These are phyloP conservation scores for Globisporangium parvum DNA, from an alignment of 352 stramenopile species.

Conservation along the genomic window DNA sequence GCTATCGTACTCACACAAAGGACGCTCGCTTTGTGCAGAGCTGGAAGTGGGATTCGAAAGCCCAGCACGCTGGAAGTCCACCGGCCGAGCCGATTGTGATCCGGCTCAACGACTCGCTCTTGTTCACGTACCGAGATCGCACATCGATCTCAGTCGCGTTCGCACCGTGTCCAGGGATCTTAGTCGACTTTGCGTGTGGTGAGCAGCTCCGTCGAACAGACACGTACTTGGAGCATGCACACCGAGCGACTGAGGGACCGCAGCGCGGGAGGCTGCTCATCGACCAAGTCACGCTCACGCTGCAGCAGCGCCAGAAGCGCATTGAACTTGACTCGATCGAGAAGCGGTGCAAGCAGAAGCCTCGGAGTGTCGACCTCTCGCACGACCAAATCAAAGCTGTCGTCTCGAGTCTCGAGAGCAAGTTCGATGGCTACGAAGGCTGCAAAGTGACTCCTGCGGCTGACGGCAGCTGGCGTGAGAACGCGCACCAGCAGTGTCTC, in stretches of 20 bases:
- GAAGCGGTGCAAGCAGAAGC: slow-evolving; percentile 74
- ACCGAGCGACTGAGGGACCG: slow-evolving; percentile 27
- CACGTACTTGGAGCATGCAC: slow-evolving; percentile 63
- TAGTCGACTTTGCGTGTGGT: slow-evolving; percentile 62
- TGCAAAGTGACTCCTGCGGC: slow-evolving; percentile 52
- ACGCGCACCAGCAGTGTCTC: slow-evolving; percentile 41
- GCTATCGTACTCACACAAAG: not conserved
- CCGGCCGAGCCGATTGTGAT: slow-evolving; percentile 56
- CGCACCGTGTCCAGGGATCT: slow-evolving; percentile 42
- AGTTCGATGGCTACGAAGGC: slow-evolving; percentile 74
- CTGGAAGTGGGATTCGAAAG: slow-evolving; percentile 66
- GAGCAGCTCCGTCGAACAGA: slow-evolving; percentile 60
- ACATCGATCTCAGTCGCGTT: slow-evolving; percentile 67
- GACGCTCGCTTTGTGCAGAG: slow-evolving; percentile 13
- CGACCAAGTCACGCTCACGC: slow-evolving; percentile 39
- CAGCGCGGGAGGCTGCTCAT: slow-evolving; percentile 55
- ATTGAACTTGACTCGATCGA: slow-evolving; percentile 58
- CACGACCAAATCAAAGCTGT: slow-evolving; percentile 57
- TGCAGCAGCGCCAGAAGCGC: slow-evolving; percentile 67
- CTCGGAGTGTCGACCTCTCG: slow-evolving; percentile 52
- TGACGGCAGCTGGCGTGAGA: slow-evolving; percentile 54
- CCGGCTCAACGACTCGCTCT: slow-evolving; percentile 60
- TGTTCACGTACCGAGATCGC: slow-evolving; percentile 64
- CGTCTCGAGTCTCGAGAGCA: slow-evolving; percentile 52
- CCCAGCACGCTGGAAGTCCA: slow-evolving; percentile 51